Conservation (phyloP, 805 yeast genomes). For the Saturnispora hagleri region DNA sequence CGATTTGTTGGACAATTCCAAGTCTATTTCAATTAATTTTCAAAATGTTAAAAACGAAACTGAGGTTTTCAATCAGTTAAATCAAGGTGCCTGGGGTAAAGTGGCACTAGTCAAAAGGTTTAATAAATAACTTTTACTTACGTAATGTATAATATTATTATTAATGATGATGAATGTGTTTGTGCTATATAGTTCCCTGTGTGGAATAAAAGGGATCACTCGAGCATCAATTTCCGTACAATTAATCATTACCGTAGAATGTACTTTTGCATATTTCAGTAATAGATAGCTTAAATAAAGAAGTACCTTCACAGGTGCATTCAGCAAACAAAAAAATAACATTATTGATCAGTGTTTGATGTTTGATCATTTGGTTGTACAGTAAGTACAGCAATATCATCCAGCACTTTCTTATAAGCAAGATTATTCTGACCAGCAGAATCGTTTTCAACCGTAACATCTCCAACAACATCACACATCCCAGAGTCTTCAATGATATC, state of each 20-base stretch:
- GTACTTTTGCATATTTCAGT: no score
- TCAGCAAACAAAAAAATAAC: background rate
- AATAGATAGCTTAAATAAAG: background rate
- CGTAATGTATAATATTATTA: background rate
- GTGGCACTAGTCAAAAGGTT: background rate
- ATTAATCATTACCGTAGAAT: no score
- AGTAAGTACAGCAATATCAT: conserved; percentile 4
- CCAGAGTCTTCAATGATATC: conserved; percentile 5
- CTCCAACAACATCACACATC: background rate
- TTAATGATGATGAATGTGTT: background rate
- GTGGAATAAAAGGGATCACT: no score
- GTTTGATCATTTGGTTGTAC: conserved; percentile 1
- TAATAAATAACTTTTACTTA: background rate
- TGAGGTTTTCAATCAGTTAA: background rate
- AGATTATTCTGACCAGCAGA: conserved; percentile 7
- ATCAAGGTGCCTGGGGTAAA: background rate
- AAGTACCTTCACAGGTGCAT: background rate
- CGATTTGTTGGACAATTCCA: conserved; percentile 4
- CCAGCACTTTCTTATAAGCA: conserved; percentile 2
- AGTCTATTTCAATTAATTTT: background rate
- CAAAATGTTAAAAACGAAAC: background rate
- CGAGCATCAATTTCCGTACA: no score
- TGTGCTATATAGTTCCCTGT: background rate
- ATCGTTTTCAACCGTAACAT: conserved; percentile 1
- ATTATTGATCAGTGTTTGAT: background rate